Evolutionary conservation across 495 filamentous ascomycete genomes (phyloP).

Genomic region (Hypoxylon perforatum): DNA sequence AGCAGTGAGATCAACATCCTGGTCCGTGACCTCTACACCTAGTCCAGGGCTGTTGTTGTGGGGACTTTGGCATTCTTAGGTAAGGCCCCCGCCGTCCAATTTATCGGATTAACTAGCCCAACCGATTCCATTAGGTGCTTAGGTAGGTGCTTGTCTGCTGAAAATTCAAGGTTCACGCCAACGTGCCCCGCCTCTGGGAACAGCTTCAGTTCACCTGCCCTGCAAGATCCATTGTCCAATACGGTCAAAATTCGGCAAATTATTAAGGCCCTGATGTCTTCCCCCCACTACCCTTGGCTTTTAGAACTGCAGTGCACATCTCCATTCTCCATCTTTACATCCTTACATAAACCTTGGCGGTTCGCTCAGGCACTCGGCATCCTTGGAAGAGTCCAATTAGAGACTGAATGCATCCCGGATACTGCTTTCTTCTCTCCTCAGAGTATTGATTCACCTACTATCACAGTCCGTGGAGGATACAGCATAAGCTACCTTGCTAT

Average conservation of each 20-base stretch:
- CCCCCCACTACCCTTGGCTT: conserved; percentile 7
- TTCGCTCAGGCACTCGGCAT: not conserved
- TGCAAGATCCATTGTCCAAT: no score
- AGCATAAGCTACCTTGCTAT: not conserved
- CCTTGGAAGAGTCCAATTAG: not conserved
- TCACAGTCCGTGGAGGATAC: not conserved
- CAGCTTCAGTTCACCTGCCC: no score
- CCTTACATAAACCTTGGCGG: conserved; percentile 6
- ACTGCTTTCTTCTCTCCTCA: conserved; percentile 1
- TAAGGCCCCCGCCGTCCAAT: conserved; percentile 20
- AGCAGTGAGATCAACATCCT: conserved; percentile 42
- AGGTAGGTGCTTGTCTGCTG: no score
- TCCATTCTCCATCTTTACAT: conserved; percentile 20
- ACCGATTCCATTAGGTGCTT: no score
- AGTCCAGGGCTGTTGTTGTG: conserved; percentile 1
- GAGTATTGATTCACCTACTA: not conserved
- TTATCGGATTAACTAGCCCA: no score
- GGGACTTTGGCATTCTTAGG: not conserved
- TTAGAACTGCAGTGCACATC: no score
- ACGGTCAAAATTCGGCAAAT: no score
- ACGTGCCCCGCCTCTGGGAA: no score
- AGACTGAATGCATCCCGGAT: not conserved
- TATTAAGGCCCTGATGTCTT: no score
- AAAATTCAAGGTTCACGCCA: no score
- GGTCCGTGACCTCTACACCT: conserved; percentile 10